Evolutionary conservation across 768 basidiomycete genomes (phyloP), one percentile per base, ranked within the genome.

Genomic region (Tulasnella sp.): DNA sequence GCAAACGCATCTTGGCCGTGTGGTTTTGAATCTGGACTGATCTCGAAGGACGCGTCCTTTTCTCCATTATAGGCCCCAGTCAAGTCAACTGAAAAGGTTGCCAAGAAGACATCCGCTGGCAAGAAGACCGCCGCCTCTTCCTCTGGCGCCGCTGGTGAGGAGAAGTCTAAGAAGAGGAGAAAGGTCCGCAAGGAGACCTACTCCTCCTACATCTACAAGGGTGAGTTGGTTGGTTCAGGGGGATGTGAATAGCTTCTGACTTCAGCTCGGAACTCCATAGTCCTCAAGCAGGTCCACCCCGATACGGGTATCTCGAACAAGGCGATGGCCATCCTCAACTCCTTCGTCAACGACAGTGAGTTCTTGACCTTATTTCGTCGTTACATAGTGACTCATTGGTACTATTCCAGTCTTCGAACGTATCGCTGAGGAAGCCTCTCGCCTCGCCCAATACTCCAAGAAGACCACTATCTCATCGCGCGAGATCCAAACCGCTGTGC

Each of bases 301-400:
- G 96, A 97, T 83, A 97, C 96, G 76, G 97, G 97, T 92, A 97
- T 98, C 90, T 97, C 96, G 52, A 97, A 95, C 91, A 97, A 97
- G 87, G 93, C 93, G 3, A 95, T 96, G 94, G 92, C 93, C 81
- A 96, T 96, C 83, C 87, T 95, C 68, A 94, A 96, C 89, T 93
- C 92, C 39, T 96, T 97, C 82, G 95, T 96, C 86, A 96, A 96
- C 84, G 95, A 96, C 75, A 76, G 75, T 76, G 46, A 76, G 75
- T 76, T 12, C 10, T 52, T 24, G 2, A 9, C 27, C 21, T 19
- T 31, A 36, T 39, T 52, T 52, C 19, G 9, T 18, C 84, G 94
- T 96, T 1, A 24, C 56, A 44, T 24, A n/a, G 48, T 40, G 39
- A 56, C 27, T 76, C 14, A 48, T 31, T 16, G 18, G n/a, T n/a